These are phyloP conservation scores for Haematococcus lacustris DNA, from an alignment of 139 green algal genomes.

Conservation along the genomic window DNA sequence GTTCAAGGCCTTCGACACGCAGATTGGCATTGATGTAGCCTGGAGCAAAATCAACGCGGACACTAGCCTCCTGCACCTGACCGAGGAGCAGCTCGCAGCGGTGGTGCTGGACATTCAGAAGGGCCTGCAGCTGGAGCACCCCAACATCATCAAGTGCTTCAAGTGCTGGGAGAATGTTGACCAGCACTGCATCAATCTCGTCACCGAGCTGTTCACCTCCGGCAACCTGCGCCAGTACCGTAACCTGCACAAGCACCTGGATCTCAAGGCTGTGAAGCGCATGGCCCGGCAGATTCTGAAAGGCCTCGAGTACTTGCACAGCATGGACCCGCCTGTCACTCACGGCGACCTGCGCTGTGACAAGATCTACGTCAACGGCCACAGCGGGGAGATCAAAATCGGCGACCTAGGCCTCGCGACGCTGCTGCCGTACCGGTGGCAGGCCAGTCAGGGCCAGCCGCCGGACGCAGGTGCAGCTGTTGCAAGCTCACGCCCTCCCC, in stretches of 20 bases:
- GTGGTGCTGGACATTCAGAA: constrained; percentile 72
- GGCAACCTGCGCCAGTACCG: constrained; percentile 85
- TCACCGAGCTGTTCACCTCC: constrained; percentile 90
- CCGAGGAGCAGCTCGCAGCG: constrained; percentile 53
- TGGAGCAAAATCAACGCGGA: constrained; percentile 79
- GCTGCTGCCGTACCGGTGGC: constrained; percentile 66
- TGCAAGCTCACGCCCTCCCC: background rate
- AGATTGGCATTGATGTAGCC: constrained; percentile 82
- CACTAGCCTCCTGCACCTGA: constrained; percentile 38
- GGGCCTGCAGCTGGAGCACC: constrained; percentile 75
- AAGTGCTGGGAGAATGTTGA: constrained; percentile 71
- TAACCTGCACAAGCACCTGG: constrained; percentile 71
- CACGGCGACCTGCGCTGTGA: constrained; percentile 95
- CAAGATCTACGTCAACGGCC: constrained; percentile 90
- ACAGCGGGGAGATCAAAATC: constrained; percentile 92
- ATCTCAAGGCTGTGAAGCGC: constrained; percentile 85
- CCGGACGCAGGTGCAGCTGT: background rate
- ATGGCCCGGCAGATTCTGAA: constrained; percentile 80
- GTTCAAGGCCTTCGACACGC: constrained; percentile 38
- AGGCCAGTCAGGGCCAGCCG: constrained; percentile 16
- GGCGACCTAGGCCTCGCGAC: constrained; percentile 84
- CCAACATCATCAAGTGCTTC: constrained; percentile 84
- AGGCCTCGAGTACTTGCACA: constrained; percentile 85
- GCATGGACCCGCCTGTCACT: constrained; percentile 80
- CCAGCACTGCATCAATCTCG: constrained; percentile 77